Conservation (phyloP, 1,284 basidiomycete genomes). For the Trametes hirsuta region DNA sequence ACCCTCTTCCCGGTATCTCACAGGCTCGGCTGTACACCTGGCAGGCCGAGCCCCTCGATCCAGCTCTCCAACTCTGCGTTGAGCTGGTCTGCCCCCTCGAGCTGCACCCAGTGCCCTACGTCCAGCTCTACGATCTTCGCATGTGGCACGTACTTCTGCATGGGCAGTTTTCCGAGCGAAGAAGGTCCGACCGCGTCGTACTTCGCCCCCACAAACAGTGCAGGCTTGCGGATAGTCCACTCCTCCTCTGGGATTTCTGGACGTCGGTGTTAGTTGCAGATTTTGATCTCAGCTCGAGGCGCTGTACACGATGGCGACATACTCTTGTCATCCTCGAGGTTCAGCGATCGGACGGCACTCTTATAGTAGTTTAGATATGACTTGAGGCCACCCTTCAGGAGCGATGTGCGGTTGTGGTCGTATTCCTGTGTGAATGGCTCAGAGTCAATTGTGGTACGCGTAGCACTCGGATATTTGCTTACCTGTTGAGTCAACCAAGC, state of each 20-base stretch:
- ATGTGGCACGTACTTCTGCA: not conserved
- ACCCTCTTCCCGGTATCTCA: no score
- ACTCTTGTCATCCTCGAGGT: slow-evolving; percentile 69
- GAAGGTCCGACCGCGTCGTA: not conserved
- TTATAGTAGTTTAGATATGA: slow-evolving; percentile 1
- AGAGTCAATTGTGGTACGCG: not conserved
- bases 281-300: no score
- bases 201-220: not conserved
- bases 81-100: not conserved
- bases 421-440: not conserved
- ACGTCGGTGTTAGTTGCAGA: no score
- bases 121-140: not conserved
- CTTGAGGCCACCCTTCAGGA: not conserved
- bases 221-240: not conserved
- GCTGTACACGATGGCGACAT: not conserved
- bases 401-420: not conserved
- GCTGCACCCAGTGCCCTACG: not conserved
- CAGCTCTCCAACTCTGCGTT: not conserved
- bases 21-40: no score
- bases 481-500: not conserved
- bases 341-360: slow-evolving; percentile 33
- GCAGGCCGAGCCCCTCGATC: not conserved
- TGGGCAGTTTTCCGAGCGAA: not conserved
- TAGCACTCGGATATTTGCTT: not conserved
- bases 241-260: no score